Base-by-base conservation (phyloP, 177 flowering plant genomes). In the Vitis hybrid region DNA sequence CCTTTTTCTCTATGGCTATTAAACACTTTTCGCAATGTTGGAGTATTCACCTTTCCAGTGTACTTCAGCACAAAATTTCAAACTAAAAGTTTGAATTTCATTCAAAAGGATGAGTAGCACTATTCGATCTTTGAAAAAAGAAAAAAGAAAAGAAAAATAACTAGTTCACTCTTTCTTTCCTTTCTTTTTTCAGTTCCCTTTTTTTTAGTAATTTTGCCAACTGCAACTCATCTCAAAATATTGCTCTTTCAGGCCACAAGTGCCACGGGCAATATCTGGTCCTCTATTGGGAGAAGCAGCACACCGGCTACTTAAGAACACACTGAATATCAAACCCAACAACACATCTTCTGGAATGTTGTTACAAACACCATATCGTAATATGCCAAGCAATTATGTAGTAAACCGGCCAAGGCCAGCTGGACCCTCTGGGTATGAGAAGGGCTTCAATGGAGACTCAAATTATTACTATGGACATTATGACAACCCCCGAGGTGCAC, bases 251-350 rank as follows among this genome's bases (percentile, higher is more conserved):
- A 95, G 99, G 87, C 88, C 86, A 48, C 95, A 79, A 72, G 85
- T 89, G 32, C 81, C 91, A 48, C 86, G 92, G 21, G 97, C 93
- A 15, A 89, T 95, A 62, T 81, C 84, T 70, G 98, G 97, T 21
- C 85, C 87, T 68, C 54, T 62, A 27, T 72, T 95, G 74, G 97
- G 98, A 67, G 95, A 93, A 82, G 99, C 99, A 51, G 94, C 98
- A 50, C 92, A 89, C 75, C 96, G 99, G 67, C 87, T 95, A 24
- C 84, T 95, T 15, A 92, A 83, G 73, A 88, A 88, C 74, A 76
- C 89, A 2, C 83, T 95, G 56, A 87, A 89, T 67, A 70, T 82
- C 18, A 90, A 81, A 71, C 54, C 83, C 52, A 82, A 73, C 71
- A 60, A 69, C 30, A 21, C 76, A 27, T 32, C 76, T 13, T 63